These are phyloP conservation scores for Coemansia umbellata DNA, from an alignment of 192 early-diverging fungal genomes.

Conservation along the genomic window DNA sequence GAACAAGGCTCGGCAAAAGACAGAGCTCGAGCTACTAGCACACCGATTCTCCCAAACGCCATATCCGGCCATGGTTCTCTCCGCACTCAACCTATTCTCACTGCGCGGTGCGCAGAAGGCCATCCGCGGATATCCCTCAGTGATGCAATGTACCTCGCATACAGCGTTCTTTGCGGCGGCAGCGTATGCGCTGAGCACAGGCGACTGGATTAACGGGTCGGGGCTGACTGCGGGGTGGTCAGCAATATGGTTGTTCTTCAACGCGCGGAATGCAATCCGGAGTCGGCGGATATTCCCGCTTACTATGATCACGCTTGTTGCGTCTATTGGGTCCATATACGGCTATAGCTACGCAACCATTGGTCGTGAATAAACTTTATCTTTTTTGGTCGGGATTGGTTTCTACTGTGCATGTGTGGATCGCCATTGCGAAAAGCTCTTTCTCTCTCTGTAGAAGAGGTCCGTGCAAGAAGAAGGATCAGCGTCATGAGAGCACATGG, in stretches of 20 bases:
- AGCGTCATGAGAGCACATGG: too few species aligned
- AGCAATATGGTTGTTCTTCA: slow-evolving; percentile 45
- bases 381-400: too few species aligned
- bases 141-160: slow-evolving; percentile 36
- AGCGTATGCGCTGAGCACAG: slow-evolving; percentile 28
- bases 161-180: slow-evolving; percentile 31
- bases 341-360: slow-evolving; percentile 28
- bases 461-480: too few species aligned
- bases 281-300: slow-evolving; percentile 11
- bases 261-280: slow-evolving; percentile 32
- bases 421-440: too few species aligned
- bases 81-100: slow-evolving; percentile 9
- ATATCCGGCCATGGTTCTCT: slow-evolving; percentile 24
- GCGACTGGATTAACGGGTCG: slow-evolving; percentile 37
- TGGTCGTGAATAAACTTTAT: slow-evolving; percentile 4
- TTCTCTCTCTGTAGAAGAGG: too few species aligned
- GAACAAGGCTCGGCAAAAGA: neutral
- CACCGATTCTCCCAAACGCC: neutral
- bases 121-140: slow-evolving; percentile 32
- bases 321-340: slow-evolving; percentile 28
- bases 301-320: slow-evolving; percentile 15
- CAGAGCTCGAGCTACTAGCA: neutral
- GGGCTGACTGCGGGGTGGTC: slow-evolving; percentile 39
- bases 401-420: too few species aligned
- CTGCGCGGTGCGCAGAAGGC: slow-evolving; percentile 8